Conservation (phyloP, 139 green algal species). For the Axilococcus clingmanii region DNA sequence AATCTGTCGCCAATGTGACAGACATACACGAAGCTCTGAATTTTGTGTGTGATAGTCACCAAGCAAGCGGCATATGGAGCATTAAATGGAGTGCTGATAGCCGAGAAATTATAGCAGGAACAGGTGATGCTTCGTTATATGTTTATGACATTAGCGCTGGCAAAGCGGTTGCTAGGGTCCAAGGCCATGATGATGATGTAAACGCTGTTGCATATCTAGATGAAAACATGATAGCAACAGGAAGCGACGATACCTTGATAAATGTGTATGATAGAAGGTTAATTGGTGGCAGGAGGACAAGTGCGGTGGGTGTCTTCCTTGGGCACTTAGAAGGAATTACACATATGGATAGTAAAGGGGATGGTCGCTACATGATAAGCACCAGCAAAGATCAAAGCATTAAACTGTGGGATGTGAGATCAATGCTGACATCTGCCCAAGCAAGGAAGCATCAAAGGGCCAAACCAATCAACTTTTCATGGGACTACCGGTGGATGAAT, state of each 20-base stretch:
- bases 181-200: conserved; percentile 72
- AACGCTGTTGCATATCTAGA: conserved; percentile 81
- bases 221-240: conserved; percentile 64
- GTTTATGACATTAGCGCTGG: conserved; percentile 71
- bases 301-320: conserved; percentile 60
- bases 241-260: conserved; percentile 73
- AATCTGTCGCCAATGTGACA: conserved; percentile 39
- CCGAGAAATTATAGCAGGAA: conserved; percentile 62
- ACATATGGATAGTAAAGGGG: conserved; percentile 62
- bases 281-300: conserved; percentile 14
- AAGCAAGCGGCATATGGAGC: conserved; percentile 41
- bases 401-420: conserved; percentile 88
- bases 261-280: conserved; percentile 79
- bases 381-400: conserved; percentile 95
- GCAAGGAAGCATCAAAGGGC: not conserved
- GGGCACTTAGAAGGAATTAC: conserved; percentile 91
- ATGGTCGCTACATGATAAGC: conserved; percentile 65
- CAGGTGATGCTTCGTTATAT: conserved; percentile 52
- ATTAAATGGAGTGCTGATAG: conserved; percentile 36
- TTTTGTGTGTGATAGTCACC: conserved; percentile 18
- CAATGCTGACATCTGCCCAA: not conserved
- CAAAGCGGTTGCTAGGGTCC: conserved; percentile 17
- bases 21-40: conserved; percentile 59
- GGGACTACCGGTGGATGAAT: conserved; percentile 77
- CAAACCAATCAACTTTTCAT: conserved; percentile 13